Base-by-base conservation (phyloP, 768 basidiomycete genomes). In the Boletus rubroflammeus region DNA sequence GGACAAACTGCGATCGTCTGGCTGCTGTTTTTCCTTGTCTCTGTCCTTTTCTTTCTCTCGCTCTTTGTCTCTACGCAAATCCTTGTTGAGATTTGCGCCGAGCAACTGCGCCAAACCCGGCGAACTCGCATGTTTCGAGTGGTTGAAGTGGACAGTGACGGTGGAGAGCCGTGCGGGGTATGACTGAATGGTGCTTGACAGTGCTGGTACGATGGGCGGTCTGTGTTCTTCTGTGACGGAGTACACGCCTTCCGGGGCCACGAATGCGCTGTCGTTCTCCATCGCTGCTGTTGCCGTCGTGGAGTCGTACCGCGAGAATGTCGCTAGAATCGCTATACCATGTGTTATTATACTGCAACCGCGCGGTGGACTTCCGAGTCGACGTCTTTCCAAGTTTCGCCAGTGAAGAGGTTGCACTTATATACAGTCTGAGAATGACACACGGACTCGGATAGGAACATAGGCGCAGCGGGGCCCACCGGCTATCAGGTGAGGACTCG, bases 201-300 rank as follows among this genome's bases (percentile, higher is more conserved):
- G 71, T 48, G 72, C 71, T 57, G 79, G 78, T 46, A 75, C 61
- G 32, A 75, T 67, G 41, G 78, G 73, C 0, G 88, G 84, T 69
- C 85, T 90, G 77, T 89, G 85, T 65, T 93, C 92, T 62, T 93
- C 91, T 17, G 86, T 90, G 67, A 91, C 81, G 25, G 89, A 86
- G 75, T 93, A 93, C 40, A 93, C 89, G 61, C 91, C 91, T 71
- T 93, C 91, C 49, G 91, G 91, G 32, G 91, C 90, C 42, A 92
- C 86, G 71, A 93, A 92, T 26, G 89, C 87, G 55, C 81, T 80
- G 50, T 90, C 89, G 78, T 80, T 88, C 77, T 92, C 89, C 86
- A 90, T 90, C 60, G 32, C 31, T 31, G 36, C 14, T 17, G 47
- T 28, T 45, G 48, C 29, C 32, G 41, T 50, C n/a, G 63, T 48